Conservation (phyloP, 768 basidiomycete genomes). For the Clathrus columnatus region DNA sequence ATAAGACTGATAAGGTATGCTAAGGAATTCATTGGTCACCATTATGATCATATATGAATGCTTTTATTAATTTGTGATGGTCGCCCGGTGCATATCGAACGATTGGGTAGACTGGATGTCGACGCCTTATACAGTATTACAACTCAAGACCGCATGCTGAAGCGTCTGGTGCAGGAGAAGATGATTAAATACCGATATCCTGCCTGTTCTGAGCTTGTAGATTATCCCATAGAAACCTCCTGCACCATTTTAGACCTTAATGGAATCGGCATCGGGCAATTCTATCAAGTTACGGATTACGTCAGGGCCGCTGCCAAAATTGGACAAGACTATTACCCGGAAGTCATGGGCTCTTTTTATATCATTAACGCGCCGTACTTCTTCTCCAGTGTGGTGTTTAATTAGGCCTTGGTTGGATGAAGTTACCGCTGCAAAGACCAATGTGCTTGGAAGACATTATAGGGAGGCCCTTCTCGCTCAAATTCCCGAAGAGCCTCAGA, state of each 20-base stretch:
- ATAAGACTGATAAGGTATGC: slow-evolving; percentile 85
- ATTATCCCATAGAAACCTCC: slow-evolving; percentile 89
- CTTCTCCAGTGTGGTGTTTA: slow-evolving; percentile 82
- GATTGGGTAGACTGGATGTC: slow-evolving; percentile 84
- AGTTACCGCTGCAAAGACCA: slow-evolving; percentile 92
- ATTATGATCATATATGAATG: background rate
- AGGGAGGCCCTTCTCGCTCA: slow-evolving; percentile 70
- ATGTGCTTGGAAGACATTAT: slow-evolving; percentile 73
- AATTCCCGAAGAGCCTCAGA: slow-evolving; percentile 75
- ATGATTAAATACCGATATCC: slow-evolving; percentile 75
- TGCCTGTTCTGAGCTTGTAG: slow-evolving; percentile 58
- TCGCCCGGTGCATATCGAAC: slow-evolving; percentile 91
- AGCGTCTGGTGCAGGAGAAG: slow-evolving; percentile 81
- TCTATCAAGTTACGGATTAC: slow-evolving; percentile 90
- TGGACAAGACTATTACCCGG: slow-evolving; percentile 88
- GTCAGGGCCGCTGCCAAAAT: slow-evolving; percentile 66
- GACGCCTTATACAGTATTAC: slow-evolving; percentile 73
- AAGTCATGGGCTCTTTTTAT: slow-evolving; percentile 97
- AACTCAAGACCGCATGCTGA: slow-evolving; percentile 77
- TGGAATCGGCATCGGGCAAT: slow-evolving; percentile 54
- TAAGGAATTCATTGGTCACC: background rate
- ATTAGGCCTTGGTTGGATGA: slow-evolving; percentile 93
- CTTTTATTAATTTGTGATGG: slow-evolving; percentile 53
- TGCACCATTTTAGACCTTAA: slow-evolving; percentile 96
- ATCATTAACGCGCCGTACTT: slow-evolving; percentile 96